Base-by-base conservation (phyloP, 73 alveolate genomes). In the Tetrahymena thermophila region DNA sequence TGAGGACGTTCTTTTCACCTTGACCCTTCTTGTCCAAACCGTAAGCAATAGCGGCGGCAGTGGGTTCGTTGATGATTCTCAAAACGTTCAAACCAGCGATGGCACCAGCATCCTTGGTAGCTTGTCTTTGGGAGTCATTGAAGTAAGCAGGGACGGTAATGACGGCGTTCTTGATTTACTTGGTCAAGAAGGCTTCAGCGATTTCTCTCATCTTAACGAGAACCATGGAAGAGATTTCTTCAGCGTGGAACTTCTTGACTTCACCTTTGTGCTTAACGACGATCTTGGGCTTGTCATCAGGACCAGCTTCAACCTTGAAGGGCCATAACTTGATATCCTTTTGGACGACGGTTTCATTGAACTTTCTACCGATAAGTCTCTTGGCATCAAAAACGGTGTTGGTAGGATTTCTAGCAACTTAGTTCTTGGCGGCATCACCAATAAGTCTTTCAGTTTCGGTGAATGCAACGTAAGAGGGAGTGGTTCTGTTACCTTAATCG, bases 11-110 rank as follows among this genome's bases (percentile, higher is more conserved):
- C 95, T 94, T 96, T 96, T 98, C 98, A 35, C 96, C 94, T 42
- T 96, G 40, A 34, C 95, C 85, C 57, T 97, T 97, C 98, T 97
- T 98, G 95, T 98, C 99, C 85, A 98, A 95, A 94, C 99, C 99
- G 95, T 98, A 98, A 89, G 99, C 99, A 83, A 98, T 97, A 93
- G 99, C 99, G 56, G 99, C 99, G 31, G 99, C 99, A 85, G 99
- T 97, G 56, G 99, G 98, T 85, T 97, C 99, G 85, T 97, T 97
- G 94, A 97, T 96, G 40, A 97, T 97, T 95, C 98, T 85, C 94
- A 96, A 84, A 35, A 97, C 98, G 93, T 97, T 96, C 94, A 97
- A 25, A 40, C 99, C 98, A 56, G 99, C 96, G 56, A 98, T 96
- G 43, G 95, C 93, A 21, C 98, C 99, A 21, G 99, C 99, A 56